Percentiles rank a stretch among this genome's conserved stretches.
Evolutionary conservation across 257 asterid species (phyloP).

Genomic region (Nicotiana benthamiana): DNA sequence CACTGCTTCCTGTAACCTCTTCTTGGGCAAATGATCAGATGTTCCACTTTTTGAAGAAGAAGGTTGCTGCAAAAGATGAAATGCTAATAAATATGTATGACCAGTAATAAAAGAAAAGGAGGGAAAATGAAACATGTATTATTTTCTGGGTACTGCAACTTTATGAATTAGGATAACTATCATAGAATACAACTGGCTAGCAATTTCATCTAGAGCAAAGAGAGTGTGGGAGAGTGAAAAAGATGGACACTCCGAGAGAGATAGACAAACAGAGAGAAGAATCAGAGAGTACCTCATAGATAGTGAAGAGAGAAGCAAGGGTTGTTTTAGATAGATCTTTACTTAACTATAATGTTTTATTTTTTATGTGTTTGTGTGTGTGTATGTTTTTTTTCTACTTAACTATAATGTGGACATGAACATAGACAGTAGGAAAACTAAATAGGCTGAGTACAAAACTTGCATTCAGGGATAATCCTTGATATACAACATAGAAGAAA

Average conservation of each 20-base stretch:
- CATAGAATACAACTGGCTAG: background rate
- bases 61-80: constrained; percentile 43
- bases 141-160: background rate
- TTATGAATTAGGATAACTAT: background rate
- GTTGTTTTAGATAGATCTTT: background rate
- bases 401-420: background rate
- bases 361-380: no score
- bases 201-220: background rate
- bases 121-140: background rate
- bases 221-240: background rate
- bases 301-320: background rate
- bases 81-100: constrained; percentile 12
- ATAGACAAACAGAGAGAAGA: background rate
- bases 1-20: constrained; percentile 58
- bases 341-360: background rate
- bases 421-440: background rate
- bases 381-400: no score
- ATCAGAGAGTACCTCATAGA: background rate
- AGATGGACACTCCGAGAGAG: background rate
- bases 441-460: background rate
- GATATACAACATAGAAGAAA: background rate
- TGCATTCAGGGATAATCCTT: background rate
- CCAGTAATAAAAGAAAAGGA: background rate
- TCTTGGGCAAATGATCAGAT: constrained; percentile 57
- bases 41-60: constrained; percentile 65